Evolutionary conservation across 2,329 filamentous ascomycete species (phyloP), one percentile per base, ranked within the genome.

Genomic region (Sporothrix globosa): DNA sequence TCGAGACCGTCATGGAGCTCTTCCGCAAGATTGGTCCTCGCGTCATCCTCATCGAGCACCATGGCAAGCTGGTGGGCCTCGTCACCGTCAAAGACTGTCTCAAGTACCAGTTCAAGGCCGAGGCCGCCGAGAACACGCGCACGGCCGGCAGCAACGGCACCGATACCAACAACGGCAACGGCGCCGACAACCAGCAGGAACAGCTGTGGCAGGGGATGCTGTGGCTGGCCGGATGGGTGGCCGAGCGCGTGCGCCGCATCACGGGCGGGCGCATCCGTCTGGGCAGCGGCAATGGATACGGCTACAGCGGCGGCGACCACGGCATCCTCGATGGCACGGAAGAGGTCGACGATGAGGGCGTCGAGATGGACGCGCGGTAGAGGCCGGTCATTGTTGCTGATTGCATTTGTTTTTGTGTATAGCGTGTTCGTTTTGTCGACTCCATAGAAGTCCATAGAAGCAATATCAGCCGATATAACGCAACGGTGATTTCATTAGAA

Each of bases 1-100:
- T 99, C 0, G 96, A 99, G 81, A 99, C 96, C 0, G 95, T 97
- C 44, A 97, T 99, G 93, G 96, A 99, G 77, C 85, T 99, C 13
- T 99, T 99, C 84, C 95, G 95, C 79, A 99, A 98, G 82, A 96
- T 99, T 78, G 96, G 96, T 0, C 96, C 74, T 0, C 88, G 96
- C 1, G 93, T 97, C 6, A 95, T 99, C 66, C 85, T 99, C 3
- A 91, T 97, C 52, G 96, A 99, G 79, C 91, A 97, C 77, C 91
- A 92, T 71, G 96, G 96, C 17, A 88, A 88, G 66, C 85, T 99
- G 1, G 88, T 87, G 0, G 96, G 96, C 0, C 85, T 99, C 0
- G 92, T 99, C 0, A 99, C 96, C 0, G 92, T 97, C 73, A 99
- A 99, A 79, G 96, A 99, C 79, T 98, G 96, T 75, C 83, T 99